phyloP scores from a whole-genome alignment of 1,139 yeast species.

The Trichomonascaceae sp. region DNA sequence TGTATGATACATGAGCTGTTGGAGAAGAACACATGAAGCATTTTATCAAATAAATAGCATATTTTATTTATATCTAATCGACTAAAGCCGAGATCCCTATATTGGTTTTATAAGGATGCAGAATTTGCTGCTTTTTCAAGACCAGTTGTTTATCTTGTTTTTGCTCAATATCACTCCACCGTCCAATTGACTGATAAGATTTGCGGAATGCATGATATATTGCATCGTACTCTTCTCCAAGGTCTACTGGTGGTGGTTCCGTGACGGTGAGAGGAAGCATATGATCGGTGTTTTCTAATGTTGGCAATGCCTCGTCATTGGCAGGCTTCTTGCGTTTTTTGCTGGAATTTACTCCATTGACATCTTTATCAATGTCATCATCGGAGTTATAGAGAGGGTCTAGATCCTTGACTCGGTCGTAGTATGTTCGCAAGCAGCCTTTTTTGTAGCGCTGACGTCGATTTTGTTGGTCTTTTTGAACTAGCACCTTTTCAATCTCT shows the following conservation, averaged over 20 bases:
- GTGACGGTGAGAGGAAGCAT: not conserved
- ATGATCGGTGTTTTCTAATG: not conserved
- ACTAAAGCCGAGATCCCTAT: conserved; percentile 10
- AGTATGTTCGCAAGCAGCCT: conserved; percentile 26
- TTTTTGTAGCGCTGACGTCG: conserved; percentile 19
- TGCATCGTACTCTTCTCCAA: conserved; percentile 26
- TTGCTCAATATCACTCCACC: conserved; percentile 16
- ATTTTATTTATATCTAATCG: conserved; percentile 6
- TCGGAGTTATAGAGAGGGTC: conserved; percentile 33
- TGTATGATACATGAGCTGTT: conserved; percentile 16
- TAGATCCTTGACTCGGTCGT: conserved; percentile 26
- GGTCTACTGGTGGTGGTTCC: conserved; percentile 17
- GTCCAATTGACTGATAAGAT: conserved; percentile 22
- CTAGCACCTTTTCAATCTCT: conserved; percentile 24
- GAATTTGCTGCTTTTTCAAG: conserved; percentile 1
- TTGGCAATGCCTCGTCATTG: conserved; percentile 5
- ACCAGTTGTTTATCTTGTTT: conserved; percentile 1
- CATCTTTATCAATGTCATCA: conserved; percentile 19
- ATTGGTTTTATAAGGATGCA: not conserved
- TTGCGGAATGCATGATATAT: conserved; percentile 22
- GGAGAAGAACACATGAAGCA: not conserved
- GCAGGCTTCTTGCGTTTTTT: conserved; percentile 6
- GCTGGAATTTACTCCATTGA: conserved; percentile 1
- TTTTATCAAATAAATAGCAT: not conserved
- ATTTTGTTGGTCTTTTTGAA: conserved; percentile 21